A percentile compares a stretch with the other conserved stretches of the same genome.
Evolutionary conservation across 345 rosid species (phyloP).

Genomic region (Gossypium sturtianum): DNA sequence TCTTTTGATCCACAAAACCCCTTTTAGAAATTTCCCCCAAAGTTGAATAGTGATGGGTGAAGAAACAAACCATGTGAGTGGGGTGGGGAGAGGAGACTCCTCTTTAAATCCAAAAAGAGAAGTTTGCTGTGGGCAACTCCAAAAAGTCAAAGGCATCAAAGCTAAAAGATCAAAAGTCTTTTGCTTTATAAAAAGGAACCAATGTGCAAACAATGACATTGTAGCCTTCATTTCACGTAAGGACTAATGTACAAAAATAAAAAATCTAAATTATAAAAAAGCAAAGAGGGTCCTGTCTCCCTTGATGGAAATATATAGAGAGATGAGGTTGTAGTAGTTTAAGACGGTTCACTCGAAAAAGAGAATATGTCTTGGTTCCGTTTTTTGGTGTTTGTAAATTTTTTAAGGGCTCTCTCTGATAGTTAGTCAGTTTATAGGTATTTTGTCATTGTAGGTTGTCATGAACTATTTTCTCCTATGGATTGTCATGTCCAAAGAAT

Average conservation of each 20-base stretch:
- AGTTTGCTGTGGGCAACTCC: constrained; percentile 34
- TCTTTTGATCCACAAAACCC: constrained; percentile 27
- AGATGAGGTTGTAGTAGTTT: no score
- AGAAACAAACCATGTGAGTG: constrained; percentile 56
- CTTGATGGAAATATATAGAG: background rate
- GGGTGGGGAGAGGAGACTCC: constrained; percentile 26
- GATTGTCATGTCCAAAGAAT: no score
- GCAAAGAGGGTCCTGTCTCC: background rate
- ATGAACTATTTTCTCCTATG: no score
- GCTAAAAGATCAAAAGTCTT: constrained; percentile 26
- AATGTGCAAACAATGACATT: constrained; percentile 5
- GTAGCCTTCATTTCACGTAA: constrained; percentile 24
- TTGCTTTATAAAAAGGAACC: constrained; percentile 21
- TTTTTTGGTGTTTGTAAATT: no score
- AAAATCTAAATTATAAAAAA: background rate
- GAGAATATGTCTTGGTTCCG: no score
- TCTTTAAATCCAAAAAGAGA: constrained; percentile 49
- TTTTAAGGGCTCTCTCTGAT: no score
- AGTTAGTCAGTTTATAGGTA: no score
- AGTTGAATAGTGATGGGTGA: constrained; percentile 33
- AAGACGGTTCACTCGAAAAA: no score
- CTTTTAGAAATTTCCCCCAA: constrained; percentile 24
- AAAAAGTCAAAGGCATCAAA: constrained; percentile 50
- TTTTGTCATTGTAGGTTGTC: no score
- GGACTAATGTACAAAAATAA: background rate